Percentiles rank a stretch among this genome's conserved stretches.
These are phyloP conservation scores for Closterium sp. DNA, from an alignment of 139 green algal genomes.

Conservation along the genomic window DNA sequence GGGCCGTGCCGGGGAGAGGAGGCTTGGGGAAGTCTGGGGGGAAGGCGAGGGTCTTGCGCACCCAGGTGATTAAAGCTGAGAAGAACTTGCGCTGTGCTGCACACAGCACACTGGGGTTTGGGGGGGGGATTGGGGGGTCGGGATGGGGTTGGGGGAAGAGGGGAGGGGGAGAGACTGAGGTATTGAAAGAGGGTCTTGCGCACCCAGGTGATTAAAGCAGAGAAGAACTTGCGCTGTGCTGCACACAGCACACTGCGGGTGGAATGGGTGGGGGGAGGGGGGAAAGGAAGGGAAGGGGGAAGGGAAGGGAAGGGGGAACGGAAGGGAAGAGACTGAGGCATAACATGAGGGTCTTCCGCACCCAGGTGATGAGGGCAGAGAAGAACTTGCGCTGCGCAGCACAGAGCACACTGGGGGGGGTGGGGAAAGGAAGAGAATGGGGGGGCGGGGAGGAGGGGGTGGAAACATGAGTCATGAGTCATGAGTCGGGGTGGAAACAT, in stretches of 20 bases:
- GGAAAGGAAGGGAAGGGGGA: background rate
- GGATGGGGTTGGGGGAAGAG: no score
- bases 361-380: background rate
- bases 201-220: background rate
- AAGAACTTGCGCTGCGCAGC: constrained; percentile 3
- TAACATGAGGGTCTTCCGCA: background rate
- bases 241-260: background rate
- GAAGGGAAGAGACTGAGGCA: background rate
- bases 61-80: background rate
- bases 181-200: background rate
- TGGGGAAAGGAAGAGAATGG: background rate
- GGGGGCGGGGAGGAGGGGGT: background rate
- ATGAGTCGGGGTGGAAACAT: background rate
- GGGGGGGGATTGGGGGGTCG: background rate
- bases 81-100: constrained; percentile 3
- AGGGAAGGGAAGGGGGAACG: background rate
- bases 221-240: constrained; percentile 14
- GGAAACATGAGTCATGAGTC: background rate
- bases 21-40: background rate
- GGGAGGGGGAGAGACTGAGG: background rate
- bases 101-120: background rate
- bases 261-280: background rate
- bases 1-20: background rate
- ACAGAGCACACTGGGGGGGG: background rate
- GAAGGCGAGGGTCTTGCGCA: background rate